phyloP scores from a whole-genome alignment of 306 rosid genomes.

The Urtica urens region DNA sequence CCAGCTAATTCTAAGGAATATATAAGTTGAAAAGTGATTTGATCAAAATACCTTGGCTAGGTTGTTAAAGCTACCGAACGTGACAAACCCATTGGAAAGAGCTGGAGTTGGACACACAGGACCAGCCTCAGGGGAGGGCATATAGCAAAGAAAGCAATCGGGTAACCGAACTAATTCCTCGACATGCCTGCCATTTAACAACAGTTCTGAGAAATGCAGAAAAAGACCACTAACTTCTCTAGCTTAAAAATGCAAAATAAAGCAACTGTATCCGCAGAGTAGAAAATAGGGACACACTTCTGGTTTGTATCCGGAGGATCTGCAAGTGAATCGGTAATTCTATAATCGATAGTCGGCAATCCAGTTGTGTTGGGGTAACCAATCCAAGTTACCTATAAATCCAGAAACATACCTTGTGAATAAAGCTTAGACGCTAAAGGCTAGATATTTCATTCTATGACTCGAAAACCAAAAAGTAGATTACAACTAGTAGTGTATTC shows the following conservation, averaged over 20 bases:
- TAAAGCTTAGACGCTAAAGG: too few relatives aligned
- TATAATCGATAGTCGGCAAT: conserved; percentile 87
- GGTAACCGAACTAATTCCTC: conserved; percentile 90
- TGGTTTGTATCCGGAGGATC: conserved; percentile 81
- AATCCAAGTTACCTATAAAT: conserved; percentile 86
- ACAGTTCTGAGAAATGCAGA: conserved; percentile 2
- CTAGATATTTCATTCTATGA: too few relatives aligned
- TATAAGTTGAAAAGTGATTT: conserved; percentile 6
- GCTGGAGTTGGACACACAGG: conserved; percentile 81
- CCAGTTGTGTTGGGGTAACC: conserved; percentile 99
- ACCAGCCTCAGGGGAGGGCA: conserved; percentile 96
- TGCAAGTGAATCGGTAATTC: conserved; percentile 87
- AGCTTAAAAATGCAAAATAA: conserved; percentile 2
- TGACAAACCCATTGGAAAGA: conserved; percentile 82
- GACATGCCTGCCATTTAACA: conserved; percentile 55
- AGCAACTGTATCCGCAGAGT: conserved; percentile 13
- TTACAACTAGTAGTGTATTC: too few relatives aligned
- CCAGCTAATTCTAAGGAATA: neutral
- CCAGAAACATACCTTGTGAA: conserved; percentile 12
- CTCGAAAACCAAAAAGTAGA: too few relatives aligned
- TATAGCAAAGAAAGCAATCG: conserved; percentile 82
- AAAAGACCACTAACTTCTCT: conserved; percentile 7
- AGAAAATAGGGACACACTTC: conserved; percentile 45
- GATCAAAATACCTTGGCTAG: conserved; percentile 80
- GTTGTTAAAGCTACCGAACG: conserved; percentile 98